Evolutionary conservation across 208 protist genomes (phyloP).

Genomic region (Trypanosoma caninum): DNA sequence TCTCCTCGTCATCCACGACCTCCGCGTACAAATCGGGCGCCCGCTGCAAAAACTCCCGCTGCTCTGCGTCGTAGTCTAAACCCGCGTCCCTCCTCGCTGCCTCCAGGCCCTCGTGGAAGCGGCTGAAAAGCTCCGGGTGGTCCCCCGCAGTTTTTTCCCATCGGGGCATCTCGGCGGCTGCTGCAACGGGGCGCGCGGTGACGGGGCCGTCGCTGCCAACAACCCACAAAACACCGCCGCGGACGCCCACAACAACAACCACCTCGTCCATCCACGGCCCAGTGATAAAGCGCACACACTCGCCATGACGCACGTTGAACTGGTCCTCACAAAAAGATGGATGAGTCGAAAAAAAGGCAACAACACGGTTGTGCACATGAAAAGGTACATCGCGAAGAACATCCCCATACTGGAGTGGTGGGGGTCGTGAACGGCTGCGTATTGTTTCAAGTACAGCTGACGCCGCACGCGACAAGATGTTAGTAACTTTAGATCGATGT

Average conservation of each 20-base stretch:
- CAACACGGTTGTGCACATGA: conserved; percentile 37
- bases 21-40: conserved; percentile 75
- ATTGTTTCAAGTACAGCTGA: conserved; percentile 8
- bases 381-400: conserved; percentile 71
- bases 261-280: conserved; percentile 23
- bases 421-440: not conserved
- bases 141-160: conserved; percentile 13
- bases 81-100: conserved; percentile 25
- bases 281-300: conserved; percentile 39
- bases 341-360: conserved; percentile 72
- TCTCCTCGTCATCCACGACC: conserved; percentile 26
- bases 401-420: conserved; percentile 42
- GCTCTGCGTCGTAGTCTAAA: conserved; percentile 51
- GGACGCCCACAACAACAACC: conserved; percentile 55
- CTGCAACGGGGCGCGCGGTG: conserved; percentile 7
- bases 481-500: not conserved
- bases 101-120: conserved; percentile 25
- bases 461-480: conserved; percentile 13
- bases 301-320: conserved; percentile 56
- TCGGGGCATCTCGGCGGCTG: conserved; percentile 2
- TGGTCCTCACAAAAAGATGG: conserved; percentile 45
- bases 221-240: conserved; percentile 61
- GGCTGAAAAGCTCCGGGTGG: conserved; percentile 17
- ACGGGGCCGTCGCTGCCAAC: conserved; percentile 29
- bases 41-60: conserved; percentile 71